Evolutionary conservation across 805 yeast species (phyloP).

Genomic region (Saccharomycopsis sp.): DNA sequence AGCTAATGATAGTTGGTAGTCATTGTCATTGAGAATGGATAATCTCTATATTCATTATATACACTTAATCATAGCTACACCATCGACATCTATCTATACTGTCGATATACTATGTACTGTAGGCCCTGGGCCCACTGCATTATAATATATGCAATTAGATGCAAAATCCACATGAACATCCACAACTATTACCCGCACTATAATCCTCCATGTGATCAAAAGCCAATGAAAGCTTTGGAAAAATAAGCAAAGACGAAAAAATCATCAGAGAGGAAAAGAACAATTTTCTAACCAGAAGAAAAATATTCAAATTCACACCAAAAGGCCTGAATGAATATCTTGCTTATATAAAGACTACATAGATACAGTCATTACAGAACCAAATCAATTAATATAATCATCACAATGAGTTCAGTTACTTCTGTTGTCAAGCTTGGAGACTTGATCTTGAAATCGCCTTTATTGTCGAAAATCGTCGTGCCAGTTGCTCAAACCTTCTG

Average conservation of each 20-base stretch:
- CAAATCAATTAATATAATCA: background rate
- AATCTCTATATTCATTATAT: no score
- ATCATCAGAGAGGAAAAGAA: background rate
- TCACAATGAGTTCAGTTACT: slow-evolving; percentile 50
- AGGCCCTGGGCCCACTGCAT: no score
- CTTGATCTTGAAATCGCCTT: slow-evolving; percentile 73
- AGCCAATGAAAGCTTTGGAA: slow-evolving; percentile 1
- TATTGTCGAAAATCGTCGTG: slow-evolving; percentile 63
- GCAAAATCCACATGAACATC: no score
- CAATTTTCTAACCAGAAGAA: background rate
- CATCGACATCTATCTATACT: no score
- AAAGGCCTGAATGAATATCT: background rate
- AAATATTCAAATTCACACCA: background rate
- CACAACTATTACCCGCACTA: no score
- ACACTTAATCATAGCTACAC: no score
- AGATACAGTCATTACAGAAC: background rate
- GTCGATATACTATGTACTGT: no score
- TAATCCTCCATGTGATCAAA: background rate
- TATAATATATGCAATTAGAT: no score
- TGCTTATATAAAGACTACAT: background rate
- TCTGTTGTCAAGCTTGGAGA: slow-evolving; percentile 70
- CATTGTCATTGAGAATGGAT: no score
- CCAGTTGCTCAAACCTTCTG: slow-evolving; percentile 77
- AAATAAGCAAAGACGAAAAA: background rate
- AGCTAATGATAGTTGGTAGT: no score